Conservation (phyloP, 495 filamentous ascomycete genomes). For the Chaetomium fimeti region DNA sequence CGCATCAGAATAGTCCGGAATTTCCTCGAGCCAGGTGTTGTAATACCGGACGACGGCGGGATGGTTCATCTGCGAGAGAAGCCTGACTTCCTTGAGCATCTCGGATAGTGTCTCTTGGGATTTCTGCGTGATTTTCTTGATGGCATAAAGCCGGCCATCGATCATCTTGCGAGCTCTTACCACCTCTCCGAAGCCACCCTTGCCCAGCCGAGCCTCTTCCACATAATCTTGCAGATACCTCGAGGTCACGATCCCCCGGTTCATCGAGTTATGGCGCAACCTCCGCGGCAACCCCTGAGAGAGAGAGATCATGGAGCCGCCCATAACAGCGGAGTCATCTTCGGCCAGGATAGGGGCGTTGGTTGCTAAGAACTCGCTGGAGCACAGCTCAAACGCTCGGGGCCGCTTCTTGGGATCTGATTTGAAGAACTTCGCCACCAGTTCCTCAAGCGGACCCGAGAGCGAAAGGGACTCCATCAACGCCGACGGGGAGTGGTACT, state of each 20-base stretch:
- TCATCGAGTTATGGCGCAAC: slow-evolving; percentile 52
- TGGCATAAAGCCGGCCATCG: slow-evolving; percentile 87
- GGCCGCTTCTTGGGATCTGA: slow-evolving; percentile 78
- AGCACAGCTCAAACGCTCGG: slow-evolving; percentile 83
- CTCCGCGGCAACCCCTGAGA: slow-evolving; percentile 42
- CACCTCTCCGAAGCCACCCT: slow-evolving; percentile 96
- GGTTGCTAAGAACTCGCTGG: slow-evolving; percentile 77
- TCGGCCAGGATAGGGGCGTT: slow-evolving; percentile 56
- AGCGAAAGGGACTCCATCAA: slow-evolving; percentile 61
- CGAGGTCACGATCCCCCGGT: slow-evolving; percentile 50
- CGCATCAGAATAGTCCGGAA: slow-evolving; percentile 53
- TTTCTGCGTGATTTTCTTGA: slow-evolving; percentile 90
- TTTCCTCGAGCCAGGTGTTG: slow-evolving; percentile 87
- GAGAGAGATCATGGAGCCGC: slow-evolving; percentile 42
- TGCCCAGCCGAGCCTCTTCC: slow-evolving; percentile 83
- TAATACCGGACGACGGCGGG: slow-evolving; percentile 95
- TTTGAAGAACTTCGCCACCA: slow-evolving; percentile 79
- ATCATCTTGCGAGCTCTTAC: slow-evolving; percentile 93
- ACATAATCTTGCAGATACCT: slow-evolving; percentile 86
- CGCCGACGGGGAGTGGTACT: slow-evolving; percentile 73
- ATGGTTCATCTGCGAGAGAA: slow-evolving; percentile 89
- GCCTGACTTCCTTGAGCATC: slow-evolving; percentile 85
- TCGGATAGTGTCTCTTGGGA: slow-evolving; percentile 76
- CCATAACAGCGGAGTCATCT: slow-evolving; percentile 36
- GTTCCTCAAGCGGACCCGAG: slow-evolving; percentile 71